A percentile compares a stretch with the other conserved stretches of the same genome.
These are phyloP conservation scores for Medicago lupulina DNA, from an alignment of 306 rosid species.

Conservation along the genomic window DNA sequence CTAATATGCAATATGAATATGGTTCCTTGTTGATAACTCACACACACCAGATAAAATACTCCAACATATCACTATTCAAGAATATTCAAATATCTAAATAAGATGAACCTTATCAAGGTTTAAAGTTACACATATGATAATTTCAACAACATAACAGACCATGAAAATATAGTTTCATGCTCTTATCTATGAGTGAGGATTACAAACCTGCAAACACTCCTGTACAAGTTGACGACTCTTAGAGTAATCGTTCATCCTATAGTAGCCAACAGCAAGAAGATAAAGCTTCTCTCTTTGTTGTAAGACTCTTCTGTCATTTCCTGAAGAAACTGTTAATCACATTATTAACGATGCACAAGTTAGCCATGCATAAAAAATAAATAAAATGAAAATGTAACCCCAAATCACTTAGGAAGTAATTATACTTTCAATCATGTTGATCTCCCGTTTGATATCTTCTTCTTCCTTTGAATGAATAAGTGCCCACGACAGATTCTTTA, in stretches of 20 bases:
- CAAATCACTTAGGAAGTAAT: too few species aligned
- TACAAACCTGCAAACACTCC: slow-evolving; percentile 65
- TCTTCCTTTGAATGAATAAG: slow-evolving; percentile 86
- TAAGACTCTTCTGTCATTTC: slow-evolving; percentile 49
- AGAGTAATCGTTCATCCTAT: slow-evolving; percentile 65
- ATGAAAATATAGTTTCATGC: slow-evolving; percentile 20
- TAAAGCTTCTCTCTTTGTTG: slow-evolving; percentile 76
- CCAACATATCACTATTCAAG: too few species aligned
- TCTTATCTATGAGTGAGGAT: slow-evolving; percentile 17
- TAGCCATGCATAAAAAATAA: not conserved
- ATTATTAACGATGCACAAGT: slow-evolving; percentile 22
- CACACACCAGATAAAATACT: too few species aligned
- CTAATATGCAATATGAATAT: too few species aligned
- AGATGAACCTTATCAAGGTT: too few species aligned
- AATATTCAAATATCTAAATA: too few species aligned
- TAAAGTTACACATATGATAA: too few species aligned
- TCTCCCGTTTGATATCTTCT: slow-evolving; percentile 83
- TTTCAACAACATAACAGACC: too few species aligned
- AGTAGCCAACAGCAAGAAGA: slow-evolving; percentile 87
- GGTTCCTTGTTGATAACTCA: too few species aligned
- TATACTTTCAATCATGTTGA: slow-evolving; percentile 86
- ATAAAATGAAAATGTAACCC: too few species aligned
- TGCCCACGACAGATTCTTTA: slow-evolving; percentile 94
- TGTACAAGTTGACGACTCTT: slow-evolving; percentile 78
- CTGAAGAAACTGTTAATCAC: slow-evolving; percentile 64